Evolutionary conservation across 179 eudicot species (phyloP), one percentile per base, ranked within the genome.

Genomic region (Amaranthus tricolor): DNA sequence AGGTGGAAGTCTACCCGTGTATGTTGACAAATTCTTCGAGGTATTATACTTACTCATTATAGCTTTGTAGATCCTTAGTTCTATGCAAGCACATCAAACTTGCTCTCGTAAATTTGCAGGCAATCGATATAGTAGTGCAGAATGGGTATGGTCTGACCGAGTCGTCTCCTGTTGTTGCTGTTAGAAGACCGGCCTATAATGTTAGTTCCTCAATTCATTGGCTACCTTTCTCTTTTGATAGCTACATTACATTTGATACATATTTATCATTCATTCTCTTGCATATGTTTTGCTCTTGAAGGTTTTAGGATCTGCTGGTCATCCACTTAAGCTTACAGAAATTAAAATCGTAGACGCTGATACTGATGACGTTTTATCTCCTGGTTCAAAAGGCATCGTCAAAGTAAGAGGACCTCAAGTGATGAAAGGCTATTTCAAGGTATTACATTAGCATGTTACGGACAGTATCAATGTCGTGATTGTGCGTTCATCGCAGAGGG

Each of bases 61-160:
- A 47, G 66, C 67, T 70, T 24, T 62, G 60, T 67, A 21, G 21
- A 70, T 50, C 70, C 75, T 55, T 11, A 17, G 45, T 57, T 64
- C 71, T 68, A 51, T 56, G 62, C 66, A 43, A 6, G 66, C 50
- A 14, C 21, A 40, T 63, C 76, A 64, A 71, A 58, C 12, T 68
- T 68, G 5, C 45, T 73, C 20, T 68, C 13, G 50, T 49, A 43
- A 49, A 47, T 72, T 70, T 60, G 44, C 89, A 95, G 99, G 97
- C 97, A 47, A 89, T 93, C 63, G 99, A 80, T 50, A 76, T 92
- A 65, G 79, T 75, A 70, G 66, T 95, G 49, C 99, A 88, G 82
- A 93, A 93, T 75, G 99, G 99, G 20, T 95, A 93, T 84, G 99
- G 99, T 44, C 77, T 95, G 74, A 93, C 99, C 79, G 98, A 95